Base-by-base conservation (phyloP, 192 early-diverging fungal genomes). In the Backusella australiensis region DNA sequence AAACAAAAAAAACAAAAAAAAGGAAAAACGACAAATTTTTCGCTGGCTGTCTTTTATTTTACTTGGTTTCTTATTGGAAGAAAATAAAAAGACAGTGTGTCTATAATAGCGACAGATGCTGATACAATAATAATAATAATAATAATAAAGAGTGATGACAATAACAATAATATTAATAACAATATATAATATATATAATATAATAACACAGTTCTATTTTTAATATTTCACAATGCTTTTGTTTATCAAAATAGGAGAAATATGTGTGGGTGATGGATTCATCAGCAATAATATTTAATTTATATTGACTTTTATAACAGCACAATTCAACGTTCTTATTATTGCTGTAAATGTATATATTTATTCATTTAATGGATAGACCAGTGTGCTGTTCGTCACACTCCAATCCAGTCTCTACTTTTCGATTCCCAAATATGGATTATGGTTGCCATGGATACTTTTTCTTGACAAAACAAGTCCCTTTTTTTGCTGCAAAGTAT, bases 181-280 rank as follows among this genome's bases (percentile, higher is more conserved):
- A 38, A 8, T 38, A 38, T 38, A 32, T 32, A 32, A 32, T 32
- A 32, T 32, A 32, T 39, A 39, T 39, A 59, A 9, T 0, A 59
- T 59, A 23, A 59, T 59, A 59, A 59, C 53, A 59, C 53, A 26
- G 53, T 59, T 26, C 3, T 6, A 26, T 59, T 59, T 21, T 59
- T 59, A 59, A 59, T 59, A 59, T 23, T 26, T 26, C 2, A 59
- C 11, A 26, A 59, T 26, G 23, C 6, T 14, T 52, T 59, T 21
- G 23, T 59, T 59, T 59, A 59, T 59, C 23, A 59, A 59, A 23
- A 59, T 59, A 59, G 53, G 53, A 59, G 53, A 59, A 59, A 59
- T 59, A 59, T 59, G 53, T 9, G 11, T 11, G 21, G 26, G 53
- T 59, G n/a, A 26, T 59, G 7, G 53, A 12, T 59, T 12, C 26